These are phyloP conservation scores for Oryza officinalis DNA, from an alignment of 176 grass and related monocot genomes.

Conservation along the genomic window DNA sequence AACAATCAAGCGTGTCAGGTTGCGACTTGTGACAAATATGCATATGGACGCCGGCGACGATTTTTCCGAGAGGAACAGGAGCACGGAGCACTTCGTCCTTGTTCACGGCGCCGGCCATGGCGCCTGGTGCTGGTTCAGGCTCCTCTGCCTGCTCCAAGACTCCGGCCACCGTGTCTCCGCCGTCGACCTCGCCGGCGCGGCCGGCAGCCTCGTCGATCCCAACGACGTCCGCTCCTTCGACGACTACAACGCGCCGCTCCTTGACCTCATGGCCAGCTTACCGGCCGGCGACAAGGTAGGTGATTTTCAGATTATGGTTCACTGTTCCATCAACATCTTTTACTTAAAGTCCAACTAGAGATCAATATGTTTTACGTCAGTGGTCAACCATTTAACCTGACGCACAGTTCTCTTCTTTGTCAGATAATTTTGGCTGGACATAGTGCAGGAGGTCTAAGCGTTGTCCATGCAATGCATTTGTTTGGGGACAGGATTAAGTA, in stretches of 20 bases:
- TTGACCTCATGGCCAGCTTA: slow-evolving; percentile 28
- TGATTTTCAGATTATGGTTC: not conserved
- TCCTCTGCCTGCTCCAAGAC: slow-evolving; percentile 22
- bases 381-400: not conserved
- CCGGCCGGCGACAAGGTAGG: slow-evolving; percentile 41
- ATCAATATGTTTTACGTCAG: not conserved
- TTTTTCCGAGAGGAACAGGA: not conserved
- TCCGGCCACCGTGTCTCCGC: slow-evolving; percentile 46
- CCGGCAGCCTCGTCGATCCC: slow-evolving; percentile 43
- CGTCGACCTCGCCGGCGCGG: slow-evolving; percentile 48
- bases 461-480: slow-evolving; percentile 42
- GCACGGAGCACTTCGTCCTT: slow-evolving; percentile 47
- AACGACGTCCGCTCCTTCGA: slow-evolving; percentile 36
- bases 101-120: slow-evolving; percentile 61
- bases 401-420: not conserved
- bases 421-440: slow-evolving; percentile 51
- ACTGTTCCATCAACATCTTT: not conserved
- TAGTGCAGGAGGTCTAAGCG: slow-evolving; percentile 46
- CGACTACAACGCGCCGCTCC: slow-evolving; percentile 38
- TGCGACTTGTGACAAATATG: not conserved
- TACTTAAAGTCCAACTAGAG: not conserved
- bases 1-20: not conserved
- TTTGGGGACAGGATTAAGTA: slow-evolving; percentile 44
- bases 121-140: slow-evolving; percentile 66
- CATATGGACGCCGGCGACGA: not conserved